Conservation (phyloP, 345 rosid genomes). For the Syzygium jambos region DNA sequence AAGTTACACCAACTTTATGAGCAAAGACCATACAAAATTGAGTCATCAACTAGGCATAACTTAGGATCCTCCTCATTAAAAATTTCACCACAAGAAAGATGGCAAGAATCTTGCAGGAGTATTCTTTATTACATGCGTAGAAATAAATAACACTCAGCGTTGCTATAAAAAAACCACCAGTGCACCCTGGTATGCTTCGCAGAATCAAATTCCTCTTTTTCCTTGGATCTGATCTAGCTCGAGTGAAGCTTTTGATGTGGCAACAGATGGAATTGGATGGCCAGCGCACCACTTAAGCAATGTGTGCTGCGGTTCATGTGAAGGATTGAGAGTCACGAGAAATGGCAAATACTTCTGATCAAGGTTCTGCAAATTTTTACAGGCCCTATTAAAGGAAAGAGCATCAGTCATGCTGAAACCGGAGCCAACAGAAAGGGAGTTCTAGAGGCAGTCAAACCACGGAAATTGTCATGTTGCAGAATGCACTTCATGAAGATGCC, state of each 20-base stretch:
- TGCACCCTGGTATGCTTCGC: slow-evolving; percentile 81
- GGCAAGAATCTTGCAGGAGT: neutral
- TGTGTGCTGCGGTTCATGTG: slow-evolving; percentile 43
- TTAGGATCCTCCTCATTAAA: neutral
- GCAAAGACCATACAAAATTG: neutral
- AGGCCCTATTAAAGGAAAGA: neutral
- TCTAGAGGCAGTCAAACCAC: neutral
- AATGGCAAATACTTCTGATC: slow-evolving; percentile 57
- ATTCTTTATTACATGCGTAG: neutral
- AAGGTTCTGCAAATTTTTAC: slow-evolving; percentile 49
- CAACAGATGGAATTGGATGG: slow-evolving; percentile 84
- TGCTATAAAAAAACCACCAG: neutral
- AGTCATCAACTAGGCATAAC: neutral
- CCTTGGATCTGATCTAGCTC: slow-evolving; percentile 76
- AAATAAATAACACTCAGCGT: neutral
- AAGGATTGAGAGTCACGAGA: slow-evolving; percentile 78
- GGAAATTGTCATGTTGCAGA: neutral
- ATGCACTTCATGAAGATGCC: neutral
- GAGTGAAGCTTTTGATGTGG: slow-evolving; percentile 69
- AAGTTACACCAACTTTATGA: neutral
- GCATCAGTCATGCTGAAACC: neutral
- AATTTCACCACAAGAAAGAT: neutral
- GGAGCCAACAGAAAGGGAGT: neutral
- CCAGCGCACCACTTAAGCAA: slow-evolving; percentile 75
- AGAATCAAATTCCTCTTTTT: slow-evolving; percentile 82